These are phyloP conservation scores for Lodderomyces parapsilosis DNA, from an alignment of 1,139 yeast species.

Conservation along the genomic window DNA sequence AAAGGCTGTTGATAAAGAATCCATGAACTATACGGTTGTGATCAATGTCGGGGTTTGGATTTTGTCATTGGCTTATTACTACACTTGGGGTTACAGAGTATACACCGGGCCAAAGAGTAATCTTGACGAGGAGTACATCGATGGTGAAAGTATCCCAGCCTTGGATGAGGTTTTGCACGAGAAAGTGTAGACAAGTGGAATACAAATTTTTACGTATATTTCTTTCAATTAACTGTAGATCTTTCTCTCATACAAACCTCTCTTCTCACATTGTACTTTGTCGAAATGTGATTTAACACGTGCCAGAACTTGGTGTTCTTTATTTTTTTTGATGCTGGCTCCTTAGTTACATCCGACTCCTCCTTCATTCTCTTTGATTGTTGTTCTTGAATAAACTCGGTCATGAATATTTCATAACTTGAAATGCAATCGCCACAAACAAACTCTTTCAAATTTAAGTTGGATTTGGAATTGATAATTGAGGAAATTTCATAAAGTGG, in stretches of 20 bases:
- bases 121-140: conserved; percentile 15
- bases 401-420: conserved; percentile 52
- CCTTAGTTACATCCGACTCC: neutral
- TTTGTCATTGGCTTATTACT: conserved; percentile 27
- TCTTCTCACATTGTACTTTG: conserved; percentile 6
- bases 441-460: conserved; percentile 39
- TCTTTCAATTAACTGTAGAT: no score
- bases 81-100: conserved; percentile 25
- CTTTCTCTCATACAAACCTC: conserved; percentile 2
- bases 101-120: conserved; percentile 41
- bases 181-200: neutral
- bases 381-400: conserved; percentile 20
- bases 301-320: conserved; percentile 8
- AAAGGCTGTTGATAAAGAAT: conserved; percentile 23
- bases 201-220: neutral
- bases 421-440: conserved; percentile 66
- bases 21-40: conserved; percentile 39
- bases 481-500: conserved; percentile 66
- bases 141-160: neutral
- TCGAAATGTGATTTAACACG: conserved; percentile 7
- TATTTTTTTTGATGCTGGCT: neutral
- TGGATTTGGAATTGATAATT: conserved; percentile 10
- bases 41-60: conserved; percentile 38
- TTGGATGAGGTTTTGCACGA: conserved; percentile 4
- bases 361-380: neutral